A percentile compares a stretch with the other conserved stretches of the same genome.
Evolutionary conservation across 805 yeast species (phyloP).

Genomic region (Cyberlindnera maritima): DNA sequence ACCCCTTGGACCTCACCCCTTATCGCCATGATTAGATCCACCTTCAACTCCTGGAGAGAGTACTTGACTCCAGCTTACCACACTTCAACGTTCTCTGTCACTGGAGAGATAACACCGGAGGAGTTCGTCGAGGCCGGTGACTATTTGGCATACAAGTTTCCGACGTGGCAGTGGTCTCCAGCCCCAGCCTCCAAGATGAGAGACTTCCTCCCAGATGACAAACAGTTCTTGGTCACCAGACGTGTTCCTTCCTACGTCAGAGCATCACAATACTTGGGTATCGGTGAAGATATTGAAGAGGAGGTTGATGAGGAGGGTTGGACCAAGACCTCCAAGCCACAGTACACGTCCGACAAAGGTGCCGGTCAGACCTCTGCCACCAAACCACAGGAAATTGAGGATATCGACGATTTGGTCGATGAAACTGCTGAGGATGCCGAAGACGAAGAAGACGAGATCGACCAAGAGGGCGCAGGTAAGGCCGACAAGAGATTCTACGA

Average conservation of each 20-base stretch:
- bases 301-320: conserved; percentile 53
- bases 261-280: conserved; percentile 51
- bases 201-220: conserved; percentile 79
- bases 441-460: conserved; percentile 35
- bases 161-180: conserved; percentile 93
- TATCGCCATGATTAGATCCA: conserved; percentile 52
- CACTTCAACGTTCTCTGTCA: conserved; percentile 75
- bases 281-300: conserved; percentile 37
- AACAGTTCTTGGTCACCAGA: conserved; percentile 82
- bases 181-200: conserved; percentile 52
- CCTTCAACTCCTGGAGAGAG: conserved; percentile 81
- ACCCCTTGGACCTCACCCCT: not conserved
- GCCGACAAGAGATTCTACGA: conserved; percentile 70
- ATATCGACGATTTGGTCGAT: conserved; percentile 43
- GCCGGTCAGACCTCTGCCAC: conserved; percentile 8
- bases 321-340: conserved; percentile 41
- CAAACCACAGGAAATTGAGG: conserved; percentile 31
- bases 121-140: conserved; percentile 96
- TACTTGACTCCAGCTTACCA: conserved; percentile 89
- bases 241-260: conserved; percentile 86
- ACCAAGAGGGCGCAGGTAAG: conserved; percentile 30
- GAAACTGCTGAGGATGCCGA: conserved; percentile 39
- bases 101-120: conserved; percentile 94
- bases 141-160: conserved; percentile 84
- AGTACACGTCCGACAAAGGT: conserved; percentile 14